Evolutionary conservation across 2,329 filamentous ascomycete species (phyloP).

Genomic region (Paecilomyces variotii): DNA sequence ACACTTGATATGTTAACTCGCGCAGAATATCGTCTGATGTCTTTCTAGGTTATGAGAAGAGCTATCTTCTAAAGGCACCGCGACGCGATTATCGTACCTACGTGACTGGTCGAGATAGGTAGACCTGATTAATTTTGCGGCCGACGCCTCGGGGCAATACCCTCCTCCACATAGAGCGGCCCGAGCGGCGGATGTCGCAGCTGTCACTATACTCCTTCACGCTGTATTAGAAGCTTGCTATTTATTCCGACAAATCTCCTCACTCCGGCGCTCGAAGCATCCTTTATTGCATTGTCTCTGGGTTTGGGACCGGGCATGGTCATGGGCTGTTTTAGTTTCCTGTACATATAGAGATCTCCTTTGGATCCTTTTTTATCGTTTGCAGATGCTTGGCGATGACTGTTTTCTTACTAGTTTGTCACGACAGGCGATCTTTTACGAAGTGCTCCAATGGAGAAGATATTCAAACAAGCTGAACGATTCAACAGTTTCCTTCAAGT

Average conservation of each 20-base stretch:
- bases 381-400: neutral
- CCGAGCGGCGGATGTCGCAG: conserved; percentile 17
- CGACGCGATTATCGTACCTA: conserved; percentile 8
- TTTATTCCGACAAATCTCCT: conserved; percentile 27
- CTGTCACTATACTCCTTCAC: conserved; percentile 16
- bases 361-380: neutral
- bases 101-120: conserved; percentile 8
- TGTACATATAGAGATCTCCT: conserved; percentile 34
- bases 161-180: conserved; percentile 17
- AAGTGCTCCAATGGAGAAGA: neutral
- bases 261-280: conserved; percentile 38
- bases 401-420: neutral
- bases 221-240: conserved; percentile 32
- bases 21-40: conserved; percentile 10
- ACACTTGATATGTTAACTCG: conserved; percentile 5
- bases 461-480: neutral
- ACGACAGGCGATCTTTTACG: neutral
- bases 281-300: conserved; percentile 33
- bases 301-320: conserved; percentile 32
- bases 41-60: conserved; percentile 42
- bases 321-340: conserved; percentile 29
- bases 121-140: conserved; percentile 6
- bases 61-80: conserved; percentile 37
- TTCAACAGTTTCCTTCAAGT: neutral
- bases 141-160: conserved; percentile 13